Conservation (phyloP, 257 asterid genomes). For the Solanum piurae region DNA sequence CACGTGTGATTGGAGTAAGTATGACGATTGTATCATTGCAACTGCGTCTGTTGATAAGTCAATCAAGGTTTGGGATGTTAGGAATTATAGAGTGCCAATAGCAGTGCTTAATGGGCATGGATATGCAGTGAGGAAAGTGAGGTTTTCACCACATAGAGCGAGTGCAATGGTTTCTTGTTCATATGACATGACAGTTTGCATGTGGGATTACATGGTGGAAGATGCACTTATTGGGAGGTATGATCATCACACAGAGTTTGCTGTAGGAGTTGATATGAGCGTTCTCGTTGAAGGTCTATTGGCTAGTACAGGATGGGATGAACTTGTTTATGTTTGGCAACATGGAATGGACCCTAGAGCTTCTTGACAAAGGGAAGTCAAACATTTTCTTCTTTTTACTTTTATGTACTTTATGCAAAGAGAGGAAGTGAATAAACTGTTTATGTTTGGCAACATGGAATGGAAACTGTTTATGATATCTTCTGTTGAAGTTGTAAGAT, state of each 20-base stretch:
- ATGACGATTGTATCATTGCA: slow-evolving; percentile 85
- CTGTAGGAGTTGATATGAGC: slow-evolving; percentile 91
- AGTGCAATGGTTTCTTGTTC: slow-evolving; percentile 79
- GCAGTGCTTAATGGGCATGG: slow-evolving; percentile 90
- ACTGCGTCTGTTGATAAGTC: slow-evolving; percentile 90
- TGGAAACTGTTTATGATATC: not conserved
- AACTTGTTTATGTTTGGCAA: slow-evolving; percentile 91
- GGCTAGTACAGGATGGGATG: slow-evolving; percentile 99
- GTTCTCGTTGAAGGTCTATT: slow-evolving; percentile 89
- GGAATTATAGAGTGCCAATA: slow-evolving; percentile 75
- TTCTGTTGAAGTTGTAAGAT: not conserved
- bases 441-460: not conserved
- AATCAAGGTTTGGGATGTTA: slow-evolving; percentile 90
- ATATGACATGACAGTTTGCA: slow-evolving; percentile 83
- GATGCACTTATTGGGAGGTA: slow-evolving; percentile 81
- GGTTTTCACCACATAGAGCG: slow-evolving; percentile 84
- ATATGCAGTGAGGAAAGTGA: slow-evolving; percentile 91
- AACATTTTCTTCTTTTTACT: not conserved
- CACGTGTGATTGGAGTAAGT: slow-evolving; percentile 94
- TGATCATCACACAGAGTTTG: slow-evolving; percentile 94
- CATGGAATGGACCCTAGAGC: slow-evolving; percentile 97
- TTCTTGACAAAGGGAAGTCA: slow-evolving; percentile 25
- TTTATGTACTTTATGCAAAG: not conserved
- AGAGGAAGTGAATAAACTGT: not conserved
- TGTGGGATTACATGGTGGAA: slow-evolving; percentile 97